Conservation (phyloP, 495 filamentous ascomycete genomes). For the Xylaria grammica region DNA sequence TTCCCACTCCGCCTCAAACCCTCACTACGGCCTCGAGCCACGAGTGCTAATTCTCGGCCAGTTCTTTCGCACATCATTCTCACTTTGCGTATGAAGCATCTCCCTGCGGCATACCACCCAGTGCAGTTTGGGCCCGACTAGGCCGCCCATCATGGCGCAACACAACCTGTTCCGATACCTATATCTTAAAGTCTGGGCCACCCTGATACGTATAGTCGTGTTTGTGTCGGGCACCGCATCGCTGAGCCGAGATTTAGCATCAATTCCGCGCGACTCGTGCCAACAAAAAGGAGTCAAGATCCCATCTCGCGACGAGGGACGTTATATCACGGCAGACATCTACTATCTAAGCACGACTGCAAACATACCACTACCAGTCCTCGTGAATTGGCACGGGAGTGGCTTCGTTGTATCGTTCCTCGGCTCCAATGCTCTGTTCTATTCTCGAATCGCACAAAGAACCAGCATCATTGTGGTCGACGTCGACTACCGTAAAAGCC, state of each 20-base stretch:
- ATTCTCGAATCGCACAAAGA: slow-evolving; percentile 12
- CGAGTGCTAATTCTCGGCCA: no score
- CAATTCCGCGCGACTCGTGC: slow-evolving; percentile 3
- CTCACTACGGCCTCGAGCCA: no score
- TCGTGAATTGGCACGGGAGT: slow-evolving; percentile 28
- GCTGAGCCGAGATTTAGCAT: background rate
- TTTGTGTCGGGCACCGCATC: background rate
- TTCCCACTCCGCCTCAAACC: no score
- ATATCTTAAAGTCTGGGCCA: background rate
- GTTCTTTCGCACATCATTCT: no score
- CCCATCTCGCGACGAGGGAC: slow-evolving; percentile 22
- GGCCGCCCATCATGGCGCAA: background rate
- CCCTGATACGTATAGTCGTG: background rate
- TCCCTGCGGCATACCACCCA: no score
- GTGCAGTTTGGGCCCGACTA: background rate
- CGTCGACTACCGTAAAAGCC: slow-evolving; percentile 26
- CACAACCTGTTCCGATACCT: background rate
- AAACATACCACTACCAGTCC: background rate
- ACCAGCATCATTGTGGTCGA: slow-evolving; percentile 23
- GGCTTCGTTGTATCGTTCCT: slow-evolving; percentile 23
- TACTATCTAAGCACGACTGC: slow-evolving; percentile 5
- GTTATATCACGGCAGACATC: slow-evolving; percentile 21
- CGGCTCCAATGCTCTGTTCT: slow-evolving; percentile 20
- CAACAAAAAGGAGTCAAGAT: slow-evolving; percentile 12
- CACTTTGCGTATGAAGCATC: no score